Conservation (phyloP, 2,329 filamentous ascomycete species). For the Penicillium sp. region DNA sequence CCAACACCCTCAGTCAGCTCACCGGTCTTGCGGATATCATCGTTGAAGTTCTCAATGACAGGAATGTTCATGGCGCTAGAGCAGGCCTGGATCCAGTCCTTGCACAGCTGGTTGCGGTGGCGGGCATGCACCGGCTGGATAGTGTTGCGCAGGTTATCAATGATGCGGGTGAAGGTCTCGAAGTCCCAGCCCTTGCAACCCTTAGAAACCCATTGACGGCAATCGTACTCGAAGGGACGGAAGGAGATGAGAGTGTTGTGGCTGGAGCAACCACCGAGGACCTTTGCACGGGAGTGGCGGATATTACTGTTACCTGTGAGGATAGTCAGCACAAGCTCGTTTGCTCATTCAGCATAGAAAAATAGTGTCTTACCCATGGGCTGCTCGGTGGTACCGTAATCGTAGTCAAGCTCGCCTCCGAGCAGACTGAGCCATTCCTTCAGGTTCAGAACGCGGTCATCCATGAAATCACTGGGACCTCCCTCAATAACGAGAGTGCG, state of each 20-base stretch:
- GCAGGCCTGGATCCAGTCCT: constrained; percentile 84
- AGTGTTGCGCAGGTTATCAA: constrained; percentile 85
- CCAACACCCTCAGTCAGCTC: constrained; percentile 73
- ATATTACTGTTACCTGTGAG: constrained; percentile 78
- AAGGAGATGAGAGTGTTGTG: constrained; percentile 95
- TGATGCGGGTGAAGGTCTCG: constrained; percentile 73
- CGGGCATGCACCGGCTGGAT: constrained; percentile 81
- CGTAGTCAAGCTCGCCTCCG: constrained; percentile 85
- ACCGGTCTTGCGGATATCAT: constrained; percentile 71
- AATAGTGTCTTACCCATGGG: constrained; percentile 59
- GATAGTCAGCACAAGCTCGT: constrained; percentile 3
- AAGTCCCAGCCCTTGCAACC: constrained; percentile 86
- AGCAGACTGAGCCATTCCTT: constrained; percentile 84
- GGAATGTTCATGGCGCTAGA: constrained; percentile 76
- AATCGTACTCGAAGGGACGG: constrained; percentile 84
- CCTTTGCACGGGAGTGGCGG: constrained; percentile 87
- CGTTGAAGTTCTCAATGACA: constrained; percentile 80
- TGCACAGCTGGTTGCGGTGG: constrained; percentile 85
- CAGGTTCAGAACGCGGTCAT: constrained; percentile 80
- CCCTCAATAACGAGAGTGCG: constrained; percentile 81
- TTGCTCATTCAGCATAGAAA: background rate
- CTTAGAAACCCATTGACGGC: constrained; percentile 75
- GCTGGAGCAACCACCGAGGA: constrained; percentile 86
- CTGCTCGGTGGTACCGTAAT: constrained; percentile 86
- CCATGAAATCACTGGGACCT: constrained; percentile 83